phyloP scores from a whole-genome alignment of 164 flowering plant species.

The Euptelea pleiosperma region DNA sequence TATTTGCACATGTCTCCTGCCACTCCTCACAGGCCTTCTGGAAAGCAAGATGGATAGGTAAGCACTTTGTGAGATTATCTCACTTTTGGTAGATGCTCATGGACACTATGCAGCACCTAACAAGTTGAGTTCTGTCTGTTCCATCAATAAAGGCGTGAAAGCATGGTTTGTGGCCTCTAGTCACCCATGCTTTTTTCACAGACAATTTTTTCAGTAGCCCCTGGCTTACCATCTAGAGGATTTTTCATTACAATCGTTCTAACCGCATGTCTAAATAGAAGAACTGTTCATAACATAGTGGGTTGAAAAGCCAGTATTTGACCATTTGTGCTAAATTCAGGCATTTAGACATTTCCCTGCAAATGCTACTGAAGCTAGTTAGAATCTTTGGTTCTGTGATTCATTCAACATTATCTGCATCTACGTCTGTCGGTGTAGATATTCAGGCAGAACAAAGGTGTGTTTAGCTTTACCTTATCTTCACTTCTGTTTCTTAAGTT shows the following conservation, averaged over 20 bases:
- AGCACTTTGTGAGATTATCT: neutral
- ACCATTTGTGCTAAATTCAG: constrained; percentile 29
- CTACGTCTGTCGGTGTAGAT: constrained; percentile 88
- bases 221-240: too few species aligned
- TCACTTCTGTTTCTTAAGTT: neutral
- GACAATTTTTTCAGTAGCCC: too few species aligned
- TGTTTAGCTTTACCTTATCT: constrained; percentile 3
- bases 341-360: constrained; percentile 70
- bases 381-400: constrained; percentile 80
- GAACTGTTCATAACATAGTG: neutral
- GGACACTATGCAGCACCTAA: neutral
- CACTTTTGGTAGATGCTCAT: neutral
- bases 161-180: too few species aligned
- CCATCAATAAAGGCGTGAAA: neutral
- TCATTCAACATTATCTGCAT: constrained; percentile 74
- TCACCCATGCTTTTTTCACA: too few species aligned
- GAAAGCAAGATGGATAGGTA: constrained; percentile 85
- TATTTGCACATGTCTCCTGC: constrained; percentile 70
- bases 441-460: constrained; percentile 96
- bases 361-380: constrained; percentile 80
- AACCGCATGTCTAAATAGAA: neutral
- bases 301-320: neutral
- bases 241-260: too few species aligned
- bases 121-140: neutral
- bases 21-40: constrained; percentile 65